Conservation (phyloP, 305 asterid genomes). For the Stenogyne calaminthoides region DNA sequence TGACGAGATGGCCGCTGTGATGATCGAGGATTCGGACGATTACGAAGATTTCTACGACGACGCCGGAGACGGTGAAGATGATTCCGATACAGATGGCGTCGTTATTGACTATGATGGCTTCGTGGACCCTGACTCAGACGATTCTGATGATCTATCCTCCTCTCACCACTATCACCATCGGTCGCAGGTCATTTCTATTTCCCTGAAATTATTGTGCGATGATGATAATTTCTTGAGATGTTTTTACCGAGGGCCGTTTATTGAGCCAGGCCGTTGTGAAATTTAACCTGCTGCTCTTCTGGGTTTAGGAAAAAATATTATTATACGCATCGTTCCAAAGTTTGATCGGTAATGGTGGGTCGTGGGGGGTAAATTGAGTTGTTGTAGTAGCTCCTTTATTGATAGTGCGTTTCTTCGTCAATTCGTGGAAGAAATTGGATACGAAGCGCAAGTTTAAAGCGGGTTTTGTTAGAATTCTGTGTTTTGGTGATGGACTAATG, state of each 20-base stretch:
- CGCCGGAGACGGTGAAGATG: slow-evolving; percentile 54
- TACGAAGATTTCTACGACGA: slow-evolving; percentile 70
- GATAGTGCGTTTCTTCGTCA: background rate
- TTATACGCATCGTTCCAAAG: slow-evolving; percentile 19
- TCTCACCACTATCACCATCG: slow-evolving; percentile 47
- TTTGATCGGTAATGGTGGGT: slow-evolving; percentile 23
- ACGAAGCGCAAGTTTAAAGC: background rate
- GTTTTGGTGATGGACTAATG: slow-evolving; percentile 15
- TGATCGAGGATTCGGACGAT: slow-evolving; percentile 66
- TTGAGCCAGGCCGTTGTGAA: slow-evolving; percentile 27
- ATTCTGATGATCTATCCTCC: slow-evolving; percentile 58
- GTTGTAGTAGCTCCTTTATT: background rate
- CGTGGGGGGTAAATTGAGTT: too few species aligned
- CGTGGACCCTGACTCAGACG: slow-evolving; percentile 74
- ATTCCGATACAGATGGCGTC: slow-evolving; percentile 62
- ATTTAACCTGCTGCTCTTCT: slow-evolving; percentile 22
- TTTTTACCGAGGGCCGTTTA: background rate
- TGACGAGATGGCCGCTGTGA: slow-evolving; percentile 57
- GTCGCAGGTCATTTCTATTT: slow-evolving; percentile 54
- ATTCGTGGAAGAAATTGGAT: slow-evolving; percentile 12
- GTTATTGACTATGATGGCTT: slow-evolving; percentile 68
- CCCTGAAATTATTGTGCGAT: background rate
- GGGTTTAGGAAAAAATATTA: slow-evolving; percentile 23
- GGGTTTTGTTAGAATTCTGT: background rate
- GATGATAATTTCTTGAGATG: background rate